Evolutionary conservation across 1,284 basidiomycete species (phyloP), one percentile per base, ranked within the genome.

Genomic region (Stereum hirsutum): DNA sequence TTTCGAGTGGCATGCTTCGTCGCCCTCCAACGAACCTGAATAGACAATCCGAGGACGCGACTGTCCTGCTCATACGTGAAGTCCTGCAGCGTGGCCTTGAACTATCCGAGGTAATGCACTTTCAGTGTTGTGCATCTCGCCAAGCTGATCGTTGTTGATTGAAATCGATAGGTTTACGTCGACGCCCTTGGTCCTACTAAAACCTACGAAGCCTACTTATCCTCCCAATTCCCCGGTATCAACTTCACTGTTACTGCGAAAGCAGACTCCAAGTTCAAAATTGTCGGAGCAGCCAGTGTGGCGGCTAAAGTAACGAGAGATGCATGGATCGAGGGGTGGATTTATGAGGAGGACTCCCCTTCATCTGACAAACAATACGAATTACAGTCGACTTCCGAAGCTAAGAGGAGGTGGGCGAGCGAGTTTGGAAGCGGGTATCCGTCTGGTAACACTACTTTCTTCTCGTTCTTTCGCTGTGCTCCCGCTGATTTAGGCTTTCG

Each of bases 291-390:
- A 5, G 96, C 95, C 2, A 93, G 89, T 59, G 91, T 99, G 25
- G 89, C 93, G 4, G 95, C 95, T 4, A 99, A 99, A 63, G 93
- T 94, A 20, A 99, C 95, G 0, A 72, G 95, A 49, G 95, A 99
- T 57, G 76, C 84, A 4, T 93, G 91, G 63, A 71, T 99, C 17
- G 85, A 95, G 43, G 72, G 74, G 8, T 99, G 95, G 95, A 53
- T 68, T 21, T 89, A 78, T 50, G 81, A 86, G 56, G 86, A 89
- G 58, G 59, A 61, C 24, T 55, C 19, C 39, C 44, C 42, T n/a
- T 52, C 14, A 33, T 15, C 20, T 20, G n/a, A 21, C 19, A 17
- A 26, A 19, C 20, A 38, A n/a, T 20, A 15, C 15, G 35, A n/a
- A n/a, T n/a, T n/a, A n/a, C n/a, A n/a, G 24, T 5, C 17, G n/a